Evolutionary conservation across 495 filamentous ascomycete species (phyloP), one percentile per base, ranked within the genome.

Genomic region (Trichocladium uniseriatum): DNA sequence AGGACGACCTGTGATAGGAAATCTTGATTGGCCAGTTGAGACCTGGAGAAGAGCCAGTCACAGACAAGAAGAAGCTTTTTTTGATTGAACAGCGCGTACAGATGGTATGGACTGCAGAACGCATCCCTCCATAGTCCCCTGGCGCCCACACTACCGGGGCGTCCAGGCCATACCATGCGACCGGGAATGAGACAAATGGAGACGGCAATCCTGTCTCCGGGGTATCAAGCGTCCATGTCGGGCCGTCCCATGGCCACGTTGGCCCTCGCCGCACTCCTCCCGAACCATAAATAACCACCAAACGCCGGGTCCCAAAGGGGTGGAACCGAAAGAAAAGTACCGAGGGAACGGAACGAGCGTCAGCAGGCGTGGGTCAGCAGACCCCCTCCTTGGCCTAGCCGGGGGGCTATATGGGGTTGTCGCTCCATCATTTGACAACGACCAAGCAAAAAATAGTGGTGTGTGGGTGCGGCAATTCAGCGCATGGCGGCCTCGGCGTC

Each of bases 401-500:
- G 40, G 20, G n/a, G 13, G 14, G 22, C 11, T 9, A 2, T 14
- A 18, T 7, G 19, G 18, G 5, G 10, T n/a, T 18, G 6, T 38
- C 34, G 1, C 35, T 27, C 39, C 38, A 44, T 41, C 46, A 37
- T 43, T 24, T 50, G 45, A 45, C 18, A 22, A 21, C 21, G 38
- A 20, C 29, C 19, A 19, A n/a, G 43, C 5, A 20, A 37, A 20
- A 14, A 16, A 37, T 11, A 3, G 32, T 20, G 39, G 43, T 48
- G 48, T 22, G 38, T 34, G 31, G 19, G 14, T 7, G 10, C 0
- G 16, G 29, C 16, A 31, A 37, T 45, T 69, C 58, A 73, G 51
- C 59, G 57, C 56, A 69, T 66, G 36, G 63, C 67, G 13, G 65
- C 64, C 18, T 66, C 70, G 32, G 71, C 72, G 54, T 74, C 72